These are phyloP conservation scores for Globisporangium solare DNA, from an alignment of 352 stramenopile genomes.

Conservation along the genomic window DNA sequence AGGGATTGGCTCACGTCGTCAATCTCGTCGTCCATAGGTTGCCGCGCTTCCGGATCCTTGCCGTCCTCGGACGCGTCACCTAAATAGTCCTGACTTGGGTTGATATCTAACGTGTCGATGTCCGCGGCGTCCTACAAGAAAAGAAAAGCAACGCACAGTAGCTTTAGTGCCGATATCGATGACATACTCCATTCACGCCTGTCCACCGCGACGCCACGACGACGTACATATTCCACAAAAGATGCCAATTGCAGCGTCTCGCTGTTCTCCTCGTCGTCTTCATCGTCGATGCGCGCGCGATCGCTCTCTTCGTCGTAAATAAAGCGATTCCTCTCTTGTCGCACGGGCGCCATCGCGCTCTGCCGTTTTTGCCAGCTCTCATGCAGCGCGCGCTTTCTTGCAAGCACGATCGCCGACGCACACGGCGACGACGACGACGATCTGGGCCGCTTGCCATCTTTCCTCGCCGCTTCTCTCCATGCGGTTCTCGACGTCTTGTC, in stretches of 20 bases:
- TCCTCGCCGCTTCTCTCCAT: neutral
- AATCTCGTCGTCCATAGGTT: neutral
- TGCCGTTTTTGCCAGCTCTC: slow-evolving; percentile 1
- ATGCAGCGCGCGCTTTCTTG: slow-evolving; percentile 13
- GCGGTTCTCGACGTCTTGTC: slow-evolving; percentile 7
- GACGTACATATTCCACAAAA: slow-evolving; percentile 19
- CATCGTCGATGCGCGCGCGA: neutral
- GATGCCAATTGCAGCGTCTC: slow-evolving; percentile 7
- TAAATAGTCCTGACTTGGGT: slow-evolving; percentile 19
- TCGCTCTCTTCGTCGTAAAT: slow-evolving; percentile 1
- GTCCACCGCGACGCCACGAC: neutral
- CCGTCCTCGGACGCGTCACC: slow-evolving; percentile 7
- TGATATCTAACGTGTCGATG: slow-evolving; percentile 12
- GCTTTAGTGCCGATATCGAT: neutral
- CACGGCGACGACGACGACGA: slow-evolving; percentile 9
- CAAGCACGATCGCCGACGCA: slow-evolving; percentile 9
- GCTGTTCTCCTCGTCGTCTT: slow-evolving; percentile 5
- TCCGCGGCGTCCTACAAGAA: slow-evolving; percentile 14
- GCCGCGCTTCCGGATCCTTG: neutral
- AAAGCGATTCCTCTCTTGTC: neutral
- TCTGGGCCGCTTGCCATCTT: neutral
- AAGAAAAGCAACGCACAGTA: neutral
- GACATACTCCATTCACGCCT: neutral
- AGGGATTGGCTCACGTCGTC: neutral
- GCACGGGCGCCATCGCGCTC: neutral